These are phyloP conservation scores for Talaromyces borbonicus DNA, from an alignment of 495 filamentous ascomycete species.

Conservation along the genomic window DNA sequence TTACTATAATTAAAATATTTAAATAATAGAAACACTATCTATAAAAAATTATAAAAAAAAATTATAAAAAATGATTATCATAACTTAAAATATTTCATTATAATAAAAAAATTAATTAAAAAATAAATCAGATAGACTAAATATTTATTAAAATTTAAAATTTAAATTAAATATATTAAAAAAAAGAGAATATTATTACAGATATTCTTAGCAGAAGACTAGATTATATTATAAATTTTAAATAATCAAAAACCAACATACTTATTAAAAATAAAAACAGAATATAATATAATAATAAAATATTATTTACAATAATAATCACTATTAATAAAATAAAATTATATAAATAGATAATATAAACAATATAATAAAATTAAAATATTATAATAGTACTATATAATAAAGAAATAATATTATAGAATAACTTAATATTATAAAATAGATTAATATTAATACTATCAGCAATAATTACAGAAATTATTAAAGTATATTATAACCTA, in stretches of 20 bases:
- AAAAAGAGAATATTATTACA: not conserved
- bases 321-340: too few relatives aligned
- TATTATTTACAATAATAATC: not conserved
- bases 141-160: not conserved
- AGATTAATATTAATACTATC: not conserved
- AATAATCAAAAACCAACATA: not conserved
- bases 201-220: not conserved
- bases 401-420: not conserved
- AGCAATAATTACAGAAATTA: not conserved
- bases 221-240: not conserved
- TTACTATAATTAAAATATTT: not conserved
- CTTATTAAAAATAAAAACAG: not conserved
- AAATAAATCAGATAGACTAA: not conserved
- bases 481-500: too few relatives aligned
- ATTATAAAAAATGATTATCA: not conserved
- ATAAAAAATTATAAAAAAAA: not conserved
- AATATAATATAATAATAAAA: not conserved
- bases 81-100: not conserved
- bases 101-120: not conserved
- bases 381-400: not conserved
- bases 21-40: not conserved
- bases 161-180: not conserved
- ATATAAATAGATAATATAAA: not conserved
- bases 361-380: not conserved
- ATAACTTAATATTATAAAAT: not conserved